Conservation (phyloP, 2,329 filamentous ascomycete species). For the Aspergillus glaucus region DNA sequence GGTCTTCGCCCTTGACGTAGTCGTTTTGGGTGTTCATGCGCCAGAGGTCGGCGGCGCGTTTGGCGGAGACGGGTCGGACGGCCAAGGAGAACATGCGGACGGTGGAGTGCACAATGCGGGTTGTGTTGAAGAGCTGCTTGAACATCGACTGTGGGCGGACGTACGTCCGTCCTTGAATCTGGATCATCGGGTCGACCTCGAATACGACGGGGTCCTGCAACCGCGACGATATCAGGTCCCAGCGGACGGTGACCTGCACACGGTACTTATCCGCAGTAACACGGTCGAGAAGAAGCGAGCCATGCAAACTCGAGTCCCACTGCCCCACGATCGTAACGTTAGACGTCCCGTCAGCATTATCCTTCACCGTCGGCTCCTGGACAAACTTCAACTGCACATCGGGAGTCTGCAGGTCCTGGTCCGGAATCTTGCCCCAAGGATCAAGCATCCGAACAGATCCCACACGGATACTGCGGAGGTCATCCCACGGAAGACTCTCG, state of each 20-base stretch:
- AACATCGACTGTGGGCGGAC: constrained; percentile 83
- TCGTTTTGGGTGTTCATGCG: constrained; percentile 90
- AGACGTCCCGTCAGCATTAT: constrained; percentile 83
- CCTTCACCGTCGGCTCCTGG: constrained; percentile 69
- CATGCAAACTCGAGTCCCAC: constrained; percentile 93
- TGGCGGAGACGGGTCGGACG: constrained; percentile 82
- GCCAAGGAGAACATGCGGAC: constrained; percentile 80
- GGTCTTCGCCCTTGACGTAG: constrained; percentile 94
- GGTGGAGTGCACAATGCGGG: constrained; percentile 78
- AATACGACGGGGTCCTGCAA: constrained; percentile 87
- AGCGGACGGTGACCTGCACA: constrained; percentile 78
- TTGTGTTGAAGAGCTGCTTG: constrained; percentile 76
- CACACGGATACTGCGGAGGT: constrained; percentile 68
- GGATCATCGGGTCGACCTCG: constrained; percentile 69
- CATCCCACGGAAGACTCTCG: constrained; percentile 80
- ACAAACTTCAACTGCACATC: constrained; percentile 73
- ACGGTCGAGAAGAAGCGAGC: constrained; percentile 86
- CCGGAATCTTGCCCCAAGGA: constrained; percentile 74
- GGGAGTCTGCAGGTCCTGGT: constrained; percentile 64
- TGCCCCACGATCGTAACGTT: constrained; percentile 83
- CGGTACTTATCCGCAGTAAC: constrained; percentile 88
- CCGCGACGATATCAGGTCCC: constrained; percentile 78
- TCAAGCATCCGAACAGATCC: constrained; percentile 80
- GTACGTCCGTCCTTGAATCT: constrained; percentile 77
- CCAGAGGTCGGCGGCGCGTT: constrained; percentile 89